Evolutionary conservation across 495 filamentous ascomycete species (phyloP).

Genomic region (Hamigera avellanea): DNA sequence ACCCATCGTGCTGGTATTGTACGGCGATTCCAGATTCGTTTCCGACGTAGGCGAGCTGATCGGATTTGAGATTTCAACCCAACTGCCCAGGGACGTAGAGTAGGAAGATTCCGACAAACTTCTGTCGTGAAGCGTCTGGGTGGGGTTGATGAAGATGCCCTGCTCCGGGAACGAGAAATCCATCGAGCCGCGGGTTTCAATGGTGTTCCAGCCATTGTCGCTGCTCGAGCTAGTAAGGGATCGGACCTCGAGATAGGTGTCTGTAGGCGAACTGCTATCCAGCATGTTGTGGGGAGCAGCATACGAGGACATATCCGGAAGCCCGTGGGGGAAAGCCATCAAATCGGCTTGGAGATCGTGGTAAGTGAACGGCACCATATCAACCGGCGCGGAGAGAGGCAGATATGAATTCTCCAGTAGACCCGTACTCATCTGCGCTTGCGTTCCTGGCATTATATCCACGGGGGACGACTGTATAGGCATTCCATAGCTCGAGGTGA

Average conservation of each 20-base stretch:
- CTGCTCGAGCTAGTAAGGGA: slow-evolving; percentile 67
- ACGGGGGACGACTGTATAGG: slow-evolving; percentile 49
- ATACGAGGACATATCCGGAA: slow-evolving; percentile 38
- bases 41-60: slow-evolving; percentile 59
- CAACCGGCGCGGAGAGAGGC: slow-evolving; percentile 51
- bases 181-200: slow-evolving; percentile 51
- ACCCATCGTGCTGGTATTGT: slow-evolving; percentile 33
- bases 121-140: slow-evolving; percentile 72
- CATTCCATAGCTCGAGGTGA: slow-evolving; percentile 36
- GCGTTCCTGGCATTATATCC: slow-evolving; percentile 58
- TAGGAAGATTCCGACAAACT: slow-evolving; percentile 78
- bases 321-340: slow-evolving; percentile 42
- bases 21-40: slow-evolving; percentile 53
- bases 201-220: slow-evolving; percentile 72
- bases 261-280: slow-evolving; percentile 72
- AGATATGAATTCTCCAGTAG: slow-evolving; percentile 59
- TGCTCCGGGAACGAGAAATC: slow-evolving; percentile 39
- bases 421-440: slow-evolving; percentile 49
- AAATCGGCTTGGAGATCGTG: slow-evolving; percentile 57
- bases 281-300: slow-evolving; percentile 34
- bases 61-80: slow-evolving; percentile 64
- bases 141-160: slow-evolving; percentile 70
- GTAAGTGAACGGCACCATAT: slow-evolving; percentile 60
- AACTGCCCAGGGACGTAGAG: slow-evolving; percentile 58
- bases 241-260: slow-evolving; percentile 70